These are phyloP conservation scores for Salpingoeca rosetta DNA, from an alignment of 78 protist genomes.

Conservation along the genomic window DNA sequence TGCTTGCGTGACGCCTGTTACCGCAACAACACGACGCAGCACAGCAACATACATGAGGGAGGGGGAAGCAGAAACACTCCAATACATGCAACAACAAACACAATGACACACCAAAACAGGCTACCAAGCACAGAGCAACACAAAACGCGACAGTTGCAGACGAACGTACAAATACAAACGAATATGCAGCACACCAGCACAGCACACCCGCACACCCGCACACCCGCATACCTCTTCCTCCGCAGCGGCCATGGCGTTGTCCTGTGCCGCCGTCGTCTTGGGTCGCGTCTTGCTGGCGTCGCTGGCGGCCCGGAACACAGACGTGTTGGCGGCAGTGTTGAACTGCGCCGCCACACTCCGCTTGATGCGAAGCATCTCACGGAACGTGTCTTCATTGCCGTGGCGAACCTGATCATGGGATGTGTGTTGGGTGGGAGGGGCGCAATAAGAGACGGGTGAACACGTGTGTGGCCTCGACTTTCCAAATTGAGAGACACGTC, in stretches of 20 bases:
- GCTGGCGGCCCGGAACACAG: background rate
- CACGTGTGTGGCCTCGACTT: background rate
- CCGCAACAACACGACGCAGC: background rate
- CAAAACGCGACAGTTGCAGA: background rate
- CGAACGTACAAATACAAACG: background rate
- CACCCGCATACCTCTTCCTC: background rate
- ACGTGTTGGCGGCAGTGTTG: constrained; percentile 7
- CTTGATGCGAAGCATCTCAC: constrained; percentile 83
- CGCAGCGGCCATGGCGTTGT: background rate
- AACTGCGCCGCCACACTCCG: constrained; percentile 63
- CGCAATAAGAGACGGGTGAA: no score
- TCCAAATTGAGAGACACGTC: background rate
- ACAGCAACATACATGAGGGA: background rate
- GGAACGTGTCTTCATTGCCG: constrained; percentile 93
- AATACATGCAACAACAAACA: no score
- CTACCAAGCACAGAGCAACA: no score
- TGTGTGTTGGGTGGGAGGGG: no score
- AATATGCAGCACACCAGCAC: background rate
- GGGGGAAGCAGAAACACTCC: no score
- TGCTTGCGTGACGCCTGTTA: background rate
- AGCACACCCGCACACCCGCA: background rate
- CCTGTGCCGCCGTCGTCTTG: background rate
- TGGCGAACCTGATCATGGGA: constrained; percentile 42
- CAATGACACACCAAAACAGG: no score
- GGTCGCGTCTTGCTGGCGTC: background rate